Conservation (phyloP, 257 asterid genomes). For the Nicotiana benthamiana region DNA sequence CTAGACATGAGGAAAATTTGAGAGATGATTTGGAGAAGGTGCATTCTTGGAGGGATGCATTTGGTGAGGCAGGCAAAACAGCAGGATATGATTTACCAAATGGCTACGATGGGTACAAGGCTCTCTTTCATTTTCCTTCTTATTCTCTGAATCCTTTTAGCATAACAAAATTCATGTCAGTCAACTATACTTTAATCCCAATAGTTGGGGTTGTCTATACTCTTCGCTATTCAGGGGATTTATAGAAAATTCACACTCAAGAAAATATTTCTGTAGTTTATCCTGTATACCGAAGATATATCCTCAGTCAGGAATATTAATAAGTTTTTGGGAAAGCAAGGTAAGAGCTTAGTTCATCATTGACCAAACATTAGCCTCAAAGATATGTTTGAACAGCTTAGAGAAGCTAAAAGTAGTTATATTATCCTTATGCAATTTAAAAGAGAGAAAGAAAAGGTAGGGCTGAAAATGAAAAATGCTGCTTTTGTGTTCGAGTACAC, state of each 20-base stretch:
- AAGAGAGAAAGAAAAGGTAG: background rate
- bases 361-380: background rate
- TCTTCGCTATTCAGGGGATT: background rate
- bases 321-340: background rate
- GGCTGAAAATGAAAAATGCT: background rate
- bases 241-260: background rate
- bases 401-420: background rate
- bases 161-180: background rate
- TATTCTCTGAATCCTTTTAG: background rate
- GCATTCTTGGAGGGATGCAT: slow-evolving; percentile 1
- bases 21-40: background rate
- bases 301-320: background rate
- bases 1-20: background rate
- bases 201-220: background rate
- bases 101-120: background rate
- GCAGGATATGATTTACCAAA: slow-evolving; percentile 6
- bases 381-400: background rate
- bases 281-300: background rate
- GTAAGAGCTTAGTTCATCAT: background rate
- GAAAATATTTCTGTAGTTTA: background rate
- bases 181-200: background rate
- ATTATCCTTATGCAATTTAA: background rate
- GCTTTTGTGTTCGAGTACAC: background rate
- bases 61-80: slow-evolving; percentile 4
- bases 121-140: background rate